Base-by-base conservation (phyloP, 192 early-diverging fungal species). In the Gonapodya prolifera region DNA sequence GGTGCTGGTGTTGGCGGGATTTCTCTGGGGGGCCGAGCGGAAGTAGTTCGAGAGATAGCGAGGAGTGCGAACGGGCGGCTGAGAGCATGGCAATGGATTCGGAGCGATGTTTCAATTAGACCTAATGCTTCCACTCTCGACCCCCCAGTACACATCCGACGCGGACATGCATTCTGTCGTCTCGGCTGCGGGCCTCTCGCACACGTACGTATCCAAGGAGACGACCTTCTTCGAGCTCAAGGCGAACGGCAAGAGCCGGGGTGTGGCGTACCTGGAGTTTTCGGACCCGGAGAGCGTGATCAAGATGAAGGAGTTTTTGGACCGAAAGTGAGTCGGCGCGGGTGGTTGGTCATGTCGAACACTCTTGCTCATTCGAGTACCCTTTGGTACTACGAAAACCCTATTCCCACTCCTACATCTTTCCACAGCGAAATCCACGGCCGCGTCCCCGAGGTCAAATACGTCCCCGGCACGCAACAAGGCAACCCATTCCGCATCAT, bases 401-500 rank as follows among this genome's bases (percentile, higher is more conserved):
- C n/a, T n/a, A n/a, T n/a, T n/a, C n/a, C n/a, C n/a, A n/a, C n/a
- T n/a, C n/a, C n/a, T n/a, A n/a, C n/a, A 16, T 69, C 45, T 69
- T 30, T 32, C 8, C 28, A 2, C 76, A 81, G 71, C 35, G 80
- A 81, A 33, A 81, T 81, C 35, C 81, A 81, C 45, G 80, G 80
- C 31, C 77, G 69, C 36, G 77, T 61, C 34, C 79, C 80, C 18
- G 69, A 34, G 2, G 80, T 81, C 35, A 81, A 31, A n/a, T 81
- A 70, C 35, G 80, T 35, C 30, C 69, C 75, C 28, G 75, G 80
- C 35, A 33, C 31, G 31, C 76, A 78, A 33, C 28, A 69, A 30
- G 31, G 73, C 28, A 81, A 82, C 76, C 80, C 80, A 1, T 81
- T 81, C 76, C 78, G 80, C 23, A 76, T 76, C 34, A 70, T 81